These are phyloP conservation scores for Hydrangea macrophylla DNA, from an alignment of 148 eudicot genomes.

Conservation along the genomic window DNA sequence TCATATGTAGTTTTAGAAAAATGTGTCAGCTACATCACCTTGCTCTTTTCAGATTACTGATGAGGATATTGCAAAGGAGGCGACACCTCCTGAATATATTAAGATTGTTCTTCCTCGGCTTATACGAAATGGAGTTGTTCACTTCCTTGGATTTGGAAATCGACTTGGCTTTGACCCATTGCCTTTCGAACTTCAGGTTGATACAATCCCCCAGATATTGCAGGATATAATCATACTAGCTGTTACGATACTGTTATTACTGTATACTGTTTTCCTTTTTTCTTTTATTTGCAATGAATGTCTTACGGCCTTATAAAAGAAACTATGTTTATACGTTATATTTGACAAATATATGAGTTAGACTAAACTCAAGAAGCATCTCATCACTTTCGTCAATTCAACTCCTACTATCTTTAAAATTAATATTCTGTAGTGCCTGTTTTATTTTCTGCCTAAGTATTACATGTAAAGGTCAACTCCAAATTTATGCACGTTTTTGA, in stretches of 20 bases:
- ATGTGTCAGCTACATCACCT: constrained; percentile 2
- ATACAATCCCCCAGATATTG: constrained; percentile 4
- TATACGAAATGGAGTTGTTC: constrained; percentile 62
- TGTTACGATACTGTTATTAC: neutral
- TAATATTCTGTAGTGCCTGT: neutral
- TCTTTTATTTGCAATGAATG: neutral
- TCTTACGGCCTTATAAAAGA: neutral
- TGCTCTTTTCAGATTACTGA: constrained; percentile 70
- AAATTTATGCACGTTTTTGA: neutral
- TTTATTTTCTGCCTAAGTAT: neutral
- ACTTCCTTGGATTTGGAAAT: constrained; percentile 88
- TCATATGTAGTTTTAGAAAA: neutral
- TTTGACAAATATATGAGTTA: neutral
- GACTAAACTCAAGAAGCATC: neutral
- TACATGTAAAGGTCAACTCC: neutral
- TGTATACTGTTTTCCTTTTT: neutral
- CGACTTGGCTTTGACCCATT: constrained; percentile 91
- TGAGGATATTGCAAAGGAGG: constrained; percentile 85
- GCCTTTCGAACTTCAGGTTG: constrained; percentile 77
- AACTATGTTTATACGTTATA: neutral
- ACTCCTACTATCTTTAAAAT: too few relatives aligned
- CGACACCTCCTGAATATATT: constrained; percentile 56
- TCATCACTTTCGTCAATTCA: neutral
- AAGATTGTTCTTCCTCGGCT: constrained; percentile 66
- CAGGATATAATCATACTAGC: too few relatives aligned